Evolutionary conservation across 345 rosid genomes (phyloP).

Genomic region (Salix arbutifolia): DNA sequence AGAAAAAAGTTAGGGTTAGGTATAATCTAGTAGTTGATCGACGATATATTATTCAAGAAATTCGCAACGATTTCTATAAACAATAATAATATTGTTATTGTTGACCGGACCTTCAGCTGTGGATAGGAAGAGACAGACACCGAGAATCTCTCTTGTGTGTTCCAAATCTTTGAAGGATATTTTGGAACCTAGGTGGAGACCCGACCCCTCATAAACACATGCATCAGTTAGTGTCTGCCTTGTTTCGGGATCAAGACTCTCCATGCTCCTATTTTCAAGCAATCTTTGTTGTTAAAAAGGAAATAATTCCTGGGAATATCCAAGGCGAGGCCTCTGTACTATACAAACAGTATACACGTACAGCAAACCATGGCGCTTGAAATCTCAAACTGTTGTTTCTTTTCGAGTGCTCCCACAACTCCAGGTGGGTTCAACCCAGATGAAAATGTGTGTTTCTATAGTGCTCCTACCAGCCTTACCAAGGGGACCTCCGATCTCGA

Average conservation of each 20-base stretch:
- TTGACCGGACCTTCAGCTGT: slow-evolving; percentile 9
- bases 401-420: slow-evolving; percentile 28
- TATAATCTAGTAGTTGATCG: not conserved
- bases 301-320: not conserved
- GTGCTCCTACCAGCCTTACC: slow-evolving; percentile 28
- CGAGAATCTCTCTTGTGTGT: not conserved
- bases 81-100: not conserved
- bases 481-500: not conserved
- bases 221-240: slow-evolving; percentile 8
- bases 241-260: slow-evolving; percentile 5
- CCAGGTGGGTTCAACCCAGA: slow-evolving; percentile 21
- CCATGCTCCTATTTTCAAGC: not conserved
- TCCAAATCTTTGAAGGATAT: slow-evolving; percentile 10
- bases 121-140: slow-evolving; percentile 1
- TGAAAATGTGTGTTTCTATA: slow-evolving; percentile 14
- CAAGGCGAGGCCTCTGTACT: not conserved
- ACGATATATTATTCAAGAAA: too few species aligned
- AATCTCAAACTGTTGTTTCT: slow-evolving; percentile 3
- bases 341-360: too few species aligned
- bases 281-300: not conserved
- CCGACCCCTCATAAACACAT: not conserved
- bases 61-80: not conserved
- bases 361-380: not conserved
- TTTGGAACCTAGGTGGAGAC: slow-evolving; percentile 17
- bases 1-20: not conserved